Percentiles rank a stretch among this genome's conserved stretches.
Evolutionary conservation across 2,329 filamentous ascomycete genomes (phyloP).

Genomic region (Cytospora chrysosperma): DNA sequence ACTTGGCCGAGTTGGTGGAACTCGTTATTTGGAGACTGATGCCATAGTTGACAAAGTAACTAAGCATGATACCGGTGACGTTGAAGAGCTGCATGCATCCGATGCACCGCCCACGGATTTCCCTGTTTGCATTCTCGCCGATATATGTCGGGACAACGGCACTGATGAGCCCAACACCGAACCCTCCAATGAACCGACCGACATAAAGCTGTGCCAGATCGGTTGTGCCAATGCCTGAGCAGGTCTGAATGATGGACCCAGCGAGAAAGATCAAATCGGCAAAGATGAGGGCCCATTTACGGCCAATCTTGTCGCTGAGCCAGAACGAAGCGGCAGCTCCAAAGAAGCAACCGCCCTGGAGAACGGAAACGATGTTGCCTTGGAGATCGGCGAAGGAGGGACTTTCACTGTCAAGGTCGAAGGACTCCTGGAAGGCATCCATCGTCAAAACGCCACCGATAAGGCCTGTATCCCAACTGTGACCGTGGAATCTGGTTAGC

Average conservation of each 20-base stretch:
- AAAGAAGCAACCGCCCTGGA: conserved; percentile 25
- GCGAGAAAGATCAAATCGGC: conserved; percentile 18
- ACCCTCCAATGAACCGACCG: conserved; percentile 22
- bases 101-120: conserved; percentile 22
- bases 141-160: conserved; percentile 24
- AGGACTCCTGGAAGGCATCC: conserved; percentile 23
- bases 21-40: conserved; percentile 21
- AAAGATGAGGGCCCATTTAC: conserved; percentile 19
- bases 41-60: conserved; percentile 24
- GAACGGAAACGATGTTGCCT: conserved; percentile 40
- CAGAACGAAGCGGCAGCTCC: conserved; percentile 34
- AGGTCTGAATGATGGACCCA: conserved; percentile 18
- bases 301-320: conserved; percentile 52
- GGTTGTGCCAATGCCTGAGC: conserved; percentile 17
- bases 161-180: conserved; percentile 23
- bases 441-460: conserved; percentile 24
- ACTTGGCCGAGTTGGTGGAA: conserved; percentile 31
- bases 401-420: conserved; percentile 19
- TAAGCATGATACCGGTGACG: conserved; percentile 23
- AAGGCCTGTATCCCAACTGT: conserved; percentile 23
- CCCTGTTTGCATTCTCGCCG: conserved; percentile 20
- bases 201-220: conserved; percentile 21
- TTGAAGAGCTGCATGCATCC: conserved; percentile 25
- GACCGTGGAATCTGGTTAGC: background rate
- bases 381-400: conserved; percentile 18